Evolutionary conservation across 176 grass and related monocot genomes (phyloP), one percentile per base, ranked within the genome.

Genomic region (Paspalum vaginatum): DNA sequence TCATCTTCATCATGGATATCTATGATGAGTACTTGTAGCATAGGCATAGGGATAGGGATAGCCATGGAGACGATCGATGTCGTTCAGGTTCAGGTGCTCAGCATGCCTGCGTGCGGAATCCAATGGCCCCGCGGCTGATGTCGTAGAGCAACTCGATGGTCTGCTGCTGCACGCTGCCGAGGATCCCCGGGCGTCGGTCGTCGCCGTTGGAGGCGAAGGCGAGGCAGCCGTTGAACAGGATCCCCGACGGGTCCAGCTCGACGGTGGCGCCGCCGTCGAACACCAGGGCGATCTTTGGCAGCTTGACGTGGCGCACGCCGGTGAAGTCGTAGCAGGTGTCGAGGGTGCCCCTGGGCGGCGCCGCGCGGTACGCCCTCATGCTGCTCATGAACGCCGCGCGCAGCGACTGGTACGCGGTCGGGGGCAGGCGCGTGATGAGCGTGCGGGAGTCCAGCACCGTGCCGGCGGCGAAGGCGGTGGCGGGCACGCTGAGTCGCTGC

Each of bases 291-390:
- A 90, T 39, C 6, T 0, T 71, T 15, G 91, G 91, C 83, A 94
- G 48, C n/a, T 1, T 38, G 38, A 90, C 69, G 26, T 0, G 62
- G 38, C 1, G 0, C 10, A 85, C 57, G 15, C 77, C 79, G 0
- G 67, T 83, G n/a, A 90, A 80, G 72, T 93, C 43, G 74, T 77
- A 94, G 74, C 91, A 94, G 2, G 91, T 94, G 75, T 94, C 91
- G 12, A 94, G 75, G 59, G 50, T 62, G 11, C 69, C 84, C 21
- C 74, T 56, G 7, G 57, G 65, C 5, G 74, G 59, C 11, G 64
- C 85, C 48, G 38, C 10, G 27, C 72, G 39, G 63, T 94, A 91
- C 75, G 21, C 53, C 26, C n/a, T 73, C 91, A 94, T 94, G 10
- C 1, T 15, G 41, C 38, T 7, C 68, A 27, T 43, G 56, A 94